Percentiles rank a stretch among this genome's conserved stretches.
Conservation (phyloP, 2,329 filamentous ascomycete genomes). For the Xylariaceae sp. region DNA sequence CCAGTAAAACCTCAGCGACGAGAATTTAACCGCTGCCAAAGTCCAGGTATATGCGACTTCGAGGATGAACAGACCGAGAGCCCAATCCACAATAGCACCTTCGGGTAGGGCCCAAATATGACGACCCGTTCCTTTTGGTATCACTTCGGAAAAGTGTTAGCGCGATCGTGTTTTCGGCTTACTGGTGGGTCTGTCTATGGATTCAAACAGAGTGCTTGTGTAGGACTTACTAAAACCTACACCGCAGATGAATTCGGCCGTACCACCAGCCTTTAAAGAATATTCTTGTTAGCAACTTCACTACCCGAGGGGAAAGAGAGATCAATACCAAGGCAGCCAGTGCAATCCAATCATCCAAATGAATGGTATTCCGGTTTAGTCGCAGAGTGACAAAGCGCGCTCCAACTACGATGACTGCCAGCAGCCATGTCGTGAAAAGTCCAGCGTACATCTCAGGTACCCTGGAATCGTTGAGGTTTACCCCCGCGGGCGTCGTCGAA, state of each 20-base stretch:
- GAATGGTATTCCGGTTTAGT: neutral
- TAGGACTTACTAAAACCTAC: too few species aligned
- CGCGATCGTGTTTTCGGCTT: neutral
- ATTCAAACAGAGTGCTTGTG: too few species aligned
- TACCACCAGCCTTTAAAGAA: too few species aligned
- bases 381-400: neutral
- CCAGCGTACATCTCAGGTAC: neutral
- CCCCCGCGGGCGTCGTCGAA: too few species aligned
- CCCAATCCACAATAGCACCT: neutral
- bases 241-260: too few species aligned
- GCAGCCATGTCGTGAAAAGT: neutral
- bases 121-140: neutral
- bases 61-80: neutral
- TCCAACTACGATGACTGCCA: neutral
- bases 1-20: neutral
- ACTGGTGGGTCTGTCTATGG: too few species aligned
- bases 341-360: neutral
- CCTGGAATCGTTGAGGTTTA: too few species aligned
- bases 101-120: neutral
- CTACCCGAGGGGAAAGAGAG: neutral
- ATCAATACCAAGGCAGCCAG: neutral
- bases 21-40: neutral
- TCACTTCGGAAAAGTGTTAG: neutral
- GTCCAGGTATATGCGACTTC: neutral
- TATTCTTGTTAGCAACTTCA: neutral